These are phyloP conservation scores for Diplodia scrobiculata DNA, from an alignment of 2,329 filamentous ascomycete species.

Conservation along the genomic window DNA sequence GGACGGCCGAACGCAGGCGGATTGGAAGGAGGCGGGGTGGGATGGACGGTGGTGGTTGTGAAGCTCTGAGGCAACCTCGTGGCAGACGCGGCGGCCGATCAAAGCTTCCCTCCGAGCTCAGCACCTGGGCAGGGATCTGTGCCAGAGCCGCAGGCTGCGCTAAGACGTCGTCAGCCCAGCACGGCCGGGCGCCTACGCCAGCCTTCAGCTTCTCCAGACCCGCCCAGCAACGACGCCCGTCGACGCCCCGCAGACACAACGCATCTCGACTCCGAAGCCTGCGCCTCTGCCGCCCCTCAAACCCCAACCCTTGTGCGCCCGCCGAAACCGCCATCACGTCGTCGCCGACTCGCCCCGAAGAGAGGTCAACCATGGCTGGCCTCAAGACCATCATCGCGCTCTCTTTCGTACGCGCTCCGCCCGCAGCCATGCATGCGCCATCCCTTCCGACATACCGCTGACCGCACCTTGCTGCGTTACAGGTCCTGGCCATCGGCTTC, in stretches of 20 bases:
- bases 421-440: constrained; percentile 4
- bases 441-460: not conserved
- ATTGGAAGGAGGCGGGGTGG: constrained; percentile 16
- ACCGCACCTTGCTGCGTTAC: not conserved
- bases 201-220: constrained; percentile 18
- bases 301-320: not conserved
- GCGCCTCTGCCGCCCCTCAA: not conserved
- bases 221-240: constrained; percentile 12
- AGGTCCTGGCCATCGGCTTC: constrained; percentile 96
- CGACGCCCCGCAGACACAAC: constrained; percentile 5
- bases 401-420: constrained; percentile 71
- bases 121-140: constrained; percentile 21
- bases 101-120: constrained; percentile 29
- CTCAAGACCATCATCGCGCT: constrained; percentile 99
- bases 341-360: constrained; percentile 31
- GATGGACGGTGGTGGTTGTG: not conserved
- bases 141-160: constrained; percentile 14
- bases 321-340: constrained; percentile 10
- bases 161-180: constrained; percentile 23
- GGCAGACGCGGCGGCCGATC: constrained; percentile 24
- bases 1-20: constrained; percentile 7
- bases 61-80: too few relatives aligned
- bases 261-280: constrained; percentile 6
- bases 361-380: constrained; percentile 66
- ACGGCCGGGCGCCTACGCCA: constrained; percentile 22